A percentile compares a stretch with the other conserved stretches of the same genome.
Conservation (phyloP, 1,284 basidiomycete genomes). For the Mycosarcoma mackinlayi region DNA sequence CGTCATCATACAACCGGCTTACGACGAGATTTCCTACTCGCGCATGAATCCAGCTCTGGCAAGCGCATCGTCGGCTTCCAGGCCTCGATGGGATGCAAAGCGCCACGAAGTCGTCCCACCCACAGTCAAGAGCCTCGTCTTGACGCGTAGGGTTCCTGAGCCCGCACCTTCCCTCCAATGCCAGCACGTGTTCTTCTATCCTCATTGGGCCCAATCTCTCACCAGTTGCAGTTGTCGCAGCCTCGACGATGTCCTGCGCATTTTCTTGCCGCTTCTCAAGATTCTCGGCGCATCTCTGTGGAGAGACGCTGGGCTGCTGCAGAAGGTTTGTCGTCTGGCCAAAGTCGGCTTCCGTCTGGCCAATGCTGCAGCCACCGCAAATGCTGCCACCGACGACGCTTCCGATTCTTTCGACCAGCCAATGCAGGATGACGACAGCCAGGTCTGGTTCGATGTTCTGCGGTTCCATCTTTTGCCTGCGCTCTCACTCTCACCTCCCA, state of each 20-base stretch:
- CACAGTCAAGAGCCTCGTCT: slow-evolving; percentile 22
- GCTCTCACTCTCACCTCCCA: slow-evolving; percentile 80
- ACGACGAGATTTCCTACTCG: slow-evolving; percentile 47
- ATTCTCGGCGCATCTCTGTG: slow-evolving; percentile 57
- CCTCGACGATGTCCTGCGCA: slow-evolving; percentile 39
- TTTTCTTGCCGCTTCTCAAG: slow-evolving; percentile 61
- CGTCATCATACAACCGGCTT: slow-evolving; percentile 61
- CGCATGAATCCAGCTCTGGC: slow-evolving; percentile 75
- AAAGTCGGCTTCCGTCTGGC: slow-evolving; percentile 45
- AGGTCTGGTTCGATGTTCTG: slow-evolving; percentile 81
- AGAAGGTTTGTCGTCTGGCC: slow-evolving; percentile 60
- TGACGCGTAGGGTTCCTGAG: slow-evolving; percentile 61
- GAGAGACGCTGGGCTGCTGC: slow-evolving; percentile 45
- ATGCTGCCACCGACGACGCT: slow-evolving; percentile 1
- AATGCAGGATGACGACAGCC: slow-evolving; percentile 54
- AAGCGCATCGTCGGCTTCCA: slow-evolving; percentile 67
- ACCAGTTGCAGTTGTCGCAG: slow-evolving; percentile 37
- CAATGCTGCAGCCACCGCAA: slow-evolving; percentile 16
- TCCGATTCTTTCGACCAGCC: slow-evolving; percentile 30
- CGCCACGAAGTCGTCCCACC: slow-evolving; percentile 21
- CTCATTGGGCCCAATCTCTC: slow-evolving; percentile 53
- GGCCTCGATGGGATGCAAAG: slow-evolving; percentile 65
- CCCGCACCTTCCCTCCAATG: slow-evolving; percentile 41
- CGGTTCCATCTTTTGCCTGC: slow-evolving; percentile 86
- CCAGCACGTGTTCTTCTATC: slow-evolving; percentile 62